These are phyloP conservation scores for Cylindrotheca fusiformis DNA, from an alignment of 108 stramenopile species.

Conservation along the genomic window DNA sequence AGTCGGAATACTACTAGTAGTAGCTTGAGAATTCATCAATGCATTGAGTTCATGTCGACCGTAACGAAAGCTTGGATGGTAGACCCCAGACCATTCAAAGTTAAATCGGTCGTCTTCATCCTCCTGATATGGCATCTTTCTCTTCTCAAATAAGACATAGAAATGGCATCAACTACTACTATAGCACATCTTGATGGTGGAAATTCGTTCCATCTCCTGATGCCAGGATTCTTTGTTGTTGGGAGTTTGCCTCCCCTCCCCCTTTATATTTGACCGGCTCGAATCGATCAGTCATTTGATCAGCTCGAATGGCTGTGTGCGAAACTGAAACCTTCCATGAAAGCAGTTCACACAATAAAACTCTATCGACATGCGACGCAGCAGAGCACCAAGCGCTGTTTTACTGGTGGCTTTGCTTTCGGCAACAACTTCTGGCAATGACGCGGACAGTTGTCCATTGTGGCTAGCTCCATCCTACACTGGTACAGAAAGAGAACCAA, in stretches of 20 bases:
- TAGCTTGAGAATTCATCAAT: background rate
- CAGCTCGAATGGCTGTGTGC: too few species aligned
- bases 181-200: background rate
- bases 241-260: too few species aligned
- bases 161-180: background rate
- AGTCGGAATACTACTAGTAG: background rate
- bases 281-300: too few species aligned
- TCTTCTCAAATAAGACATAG: background rate
- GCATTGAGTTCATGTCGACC: background rate
- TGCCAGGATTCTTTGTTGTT: too few species aligned
- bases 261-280: too few species aligned
- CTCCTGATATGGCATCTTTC: background rate
- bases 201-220: too few species aligned
- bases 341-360: too few species aligned
- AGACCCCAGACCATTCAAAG: background rate
- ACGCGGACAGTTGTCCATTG: slow-evolving; percentile 24
- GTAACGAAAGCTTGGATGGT: background rate
- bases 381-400: too few species aligned
- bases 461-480: slow-evolving; percentile 44
- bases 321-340: too few species aligned
- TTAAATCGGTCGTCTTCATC: background rate
- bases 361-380: too few species aligned
- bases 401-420: background rate
- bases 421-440: background rate
- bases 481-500: slow-evolving; percentile 11